Evolutionary conservation across 2,329 filamentous ascomycete genomes (phyloP), one percentile per base, ranked within the genome.

Genomic region (Colletotrichum sp.): DNA sequence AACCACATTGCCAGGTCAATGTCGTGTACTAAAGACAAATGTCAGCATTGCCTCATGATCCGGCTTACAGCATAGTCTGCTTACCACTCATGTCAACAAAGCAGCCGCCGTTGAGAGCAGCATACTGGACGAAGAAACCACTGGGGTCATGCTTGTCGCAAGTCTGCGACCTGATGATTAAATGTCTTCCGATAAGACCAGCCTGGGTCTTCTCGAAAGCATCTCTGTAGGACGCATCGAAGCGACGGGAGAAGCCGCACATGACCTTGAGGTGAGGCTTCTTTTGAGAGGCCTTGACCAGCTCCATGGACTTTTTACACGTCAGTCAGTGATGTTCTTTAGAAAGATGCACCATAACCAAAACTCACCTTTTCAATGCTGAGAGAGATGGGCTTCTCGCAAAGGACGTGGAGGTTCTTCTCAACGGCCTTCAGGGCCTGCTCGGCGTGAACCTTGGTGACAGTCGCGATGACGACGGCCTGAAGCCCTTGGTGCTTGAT

Each of bases 51-150:
- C 15, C 4, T 2, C 0, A 6, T 1, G 4, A 55, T 21, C 12
- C 18, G 1, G 18, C 6, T 13, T 3, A 21, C 9, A 13, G 8
- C 31, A 9, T 11, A 3, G 18, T 21, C 18, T n/a, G 66, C 69
- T 13, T 16, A 71, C 69, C 69, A 36, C 69, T 71, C 69, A 71
- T 71, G 84, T 94, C 92, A 70, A 93, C 92, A 77, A 94, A 94
- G 79, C 93, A 93, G 21, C 92, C 92, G 27, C 92, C 92, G 3
- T 86, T 89, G 82, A 89, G 91, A 76, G 90, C 85, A 11, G 92
- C 90, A 81, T 93, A 94, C 24, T 87, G 85, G 67, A 94, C 91
- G 80, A 93, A 93, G 86, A 93, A 93, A 54, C 91, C 91, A 0
- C 86, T 87, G 0, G 91, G 89, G 72, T 93, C 91, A 69, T 90